A percentile compares a stretch with the other conserved stretches of the same genome.
Evolutionary conservation across 352 stramenopile species (phyloP).

Genomic region (Saprolegnia diclina): DNA sequence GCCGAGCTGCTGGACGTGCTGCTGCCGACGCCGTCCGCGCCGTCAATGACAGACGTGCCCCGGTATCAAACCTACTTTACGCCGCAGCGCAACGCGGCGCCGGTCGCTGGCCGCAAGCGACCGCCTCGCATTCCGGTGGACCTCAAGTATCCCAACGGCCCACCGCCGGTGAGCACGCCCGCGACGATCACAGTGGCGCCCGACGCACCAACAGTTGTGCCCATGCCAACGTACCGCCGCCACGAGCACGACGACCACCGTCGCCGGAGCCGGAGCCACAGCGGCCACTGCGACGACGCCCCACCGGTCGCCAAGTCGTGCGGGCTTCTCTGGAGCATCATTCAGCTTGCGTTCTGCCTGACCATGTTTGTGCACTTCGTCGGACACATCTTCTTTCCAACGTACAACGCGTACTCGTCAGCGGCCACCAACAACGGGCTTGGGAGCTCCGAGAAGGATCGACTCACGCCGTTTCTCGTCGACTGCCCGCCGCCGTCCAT

Average conservation of each 20-base stretch:
- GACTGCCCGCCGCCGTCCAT: slow-evolving; percentile 7
- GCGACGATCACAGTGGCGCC: not conserved
- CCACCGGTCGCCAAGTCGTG: not conserved
- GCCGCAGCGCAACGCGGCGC: not conserved
- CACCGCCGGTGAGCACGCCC: not conserved
- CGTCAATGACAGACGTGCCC: not conserved
- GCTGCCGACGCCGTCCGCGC: not conserved
- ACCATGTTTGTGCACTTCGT: slow-evolving; percentile 8
- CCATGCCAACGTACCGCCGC: not conserved
- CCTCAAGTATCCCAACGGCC: not conserved
- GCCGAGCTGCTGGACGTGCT: not conserved
- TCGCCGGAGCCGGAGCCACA: not conserved
- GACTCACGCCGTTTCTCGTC: not conserved
- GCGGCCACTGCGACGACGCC: not conserved
- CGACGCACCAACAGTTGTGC: not conserved
- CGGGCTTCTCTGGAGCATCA: not conserved
- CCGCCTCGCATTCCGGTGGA: not conserved
- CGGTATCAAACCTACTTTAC: slow-evolving; percentile 2
- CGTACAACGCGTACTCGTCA: not conserved
- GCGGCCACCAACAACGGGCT: not conserved
- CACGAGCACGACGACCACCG: not conserved
- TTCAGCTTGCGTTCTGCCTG: not conserved
- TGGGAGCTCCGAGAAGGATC: no score
- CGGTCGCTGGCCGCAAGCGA: not conserved
- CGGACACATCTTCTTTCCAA: slow-evolving; percentile 9